Evolutionary conservation across 2,329 filamentous ascomycete genomes (phyloP).

Genomic region (Madurella mycetomatis): DNA sequence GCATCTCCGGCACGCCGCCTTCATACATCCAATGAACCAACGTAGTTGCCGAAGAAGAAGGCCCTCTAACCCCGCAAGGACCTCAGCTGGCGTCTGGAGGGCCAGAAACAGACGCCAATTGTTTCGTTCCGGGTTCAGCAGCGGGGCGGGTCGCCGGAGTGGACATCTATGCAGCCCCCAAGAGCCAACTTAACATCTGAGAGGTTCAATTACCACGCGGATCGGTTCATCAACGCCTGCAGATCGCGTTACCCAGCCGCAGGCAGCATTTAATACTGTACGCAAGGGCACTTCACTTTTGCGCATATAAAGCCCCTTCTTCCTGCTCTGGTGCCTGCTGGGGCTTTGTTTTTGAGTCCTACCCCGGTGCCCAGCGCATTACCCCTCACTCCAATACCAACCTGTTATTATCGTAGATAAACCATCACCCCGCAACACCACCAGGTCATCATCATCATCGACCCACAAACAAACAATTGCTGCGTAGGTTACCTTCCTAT

Average conservation of each 20-base stretch:
- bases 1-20: conserved; percentile 5
- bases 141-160: conserved; percentile 6
- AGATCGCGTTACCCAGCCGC: not conserved
- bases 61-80: not conserved
- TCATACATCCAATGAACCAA: conserved; percentile 8
- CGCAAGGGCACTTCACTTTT: not conserved
- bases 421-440: conserved; percentile 9
- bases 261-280: not conserved
- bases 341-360: not conserved
- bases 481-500: not conserved
- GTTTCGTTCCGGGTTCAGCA: not conserved
- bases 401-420: conserved; percentile 15
- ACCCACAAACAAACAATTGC: not conserved
- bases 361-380: not conserved
- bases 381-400: not conserved
- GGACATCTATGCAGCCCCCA: not conserved
- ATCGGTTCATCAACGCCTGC: not conserved
- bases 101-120: not conserved
- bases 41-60: not conserved
- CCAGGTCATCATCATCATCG: not conserved
- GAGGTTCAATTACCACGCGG: not conserved
- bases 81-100: not conserved
- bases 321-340: not conserved
- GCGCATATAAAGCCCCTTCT: not conserved
- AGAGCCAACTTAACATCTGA: not conserved